Conservation (phyloP, 2,329 filamentous ascomycete species). For the Colletotrichum plurivorum region DNA sequence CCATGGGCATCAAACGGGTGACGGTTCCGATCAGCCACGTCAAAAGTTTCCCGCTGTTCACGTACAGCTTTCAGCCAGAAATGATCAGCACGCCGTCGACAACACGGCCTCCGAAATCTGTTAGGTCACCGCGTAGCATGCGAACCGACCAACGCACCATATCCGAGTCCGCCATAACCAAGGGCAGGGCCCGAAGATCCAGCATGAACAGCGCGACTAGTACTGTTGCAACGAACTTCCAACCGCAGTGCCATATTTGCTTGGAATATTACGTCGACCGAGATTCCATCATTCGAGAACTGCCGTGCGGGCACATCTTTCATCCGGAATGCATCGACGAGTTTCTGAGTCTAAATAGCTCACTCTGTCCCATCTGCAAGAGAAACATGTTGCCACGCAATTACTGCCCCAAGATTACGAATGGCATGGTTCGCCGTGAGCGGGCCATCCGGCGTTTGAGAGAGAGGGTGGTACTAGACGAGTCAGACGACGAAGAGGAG, state of each 20-base stretch:
- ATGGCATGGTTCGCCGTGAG: constrained; percentile 88
- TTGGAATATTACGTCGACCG: constrained; percentile 82
- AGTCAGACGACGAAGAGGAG: constrained; percentile 51
- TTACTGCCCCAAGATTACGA: constrained; percentile 80
- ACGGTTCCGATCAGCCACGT: constrained; percentile 82
- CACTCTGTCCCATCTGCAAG: constrained; percentile 93
- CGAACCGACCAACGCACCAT: constrained; percentile 38
- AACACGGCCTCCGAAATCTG: constrained; percentile 50
- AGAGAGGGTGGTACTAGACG: constrained; percentile 63
- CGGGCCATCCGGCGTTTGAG: constrained; percentile 75
- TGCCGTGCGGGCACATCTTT: constrained; percentile 93
- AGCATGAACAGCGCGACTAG: constrained; percentile 52
- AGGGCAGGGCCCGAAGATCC: constrained; percentile 54
- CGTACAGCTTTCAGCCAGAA: constrained; percentile 75
- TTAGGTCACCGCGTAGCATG: constrained; percentile 44
- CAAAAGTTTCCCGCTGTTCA: constrained; percentile 82
- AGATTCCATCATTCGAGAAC: constrained; percentile 82
- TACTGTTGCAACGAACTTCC: constrained; percentile 71
- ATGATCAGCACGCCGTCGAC: constrained; percentile 53
- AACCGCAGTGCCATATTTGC: constrained; percentile 92
- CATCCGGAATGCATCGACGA: constrained; percentile 93
- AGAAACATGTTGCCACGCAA: constrained; percentile 81
- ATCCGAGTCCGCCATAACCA: constrained; percentile 30
- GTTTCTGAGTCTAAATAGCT: constrained; percentile 84
- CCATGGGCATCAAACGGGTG: constrained; percentile 85